Conservation (phyloP, 352 stramenopile genomes). For the Phytophthora litchii region DNA sequence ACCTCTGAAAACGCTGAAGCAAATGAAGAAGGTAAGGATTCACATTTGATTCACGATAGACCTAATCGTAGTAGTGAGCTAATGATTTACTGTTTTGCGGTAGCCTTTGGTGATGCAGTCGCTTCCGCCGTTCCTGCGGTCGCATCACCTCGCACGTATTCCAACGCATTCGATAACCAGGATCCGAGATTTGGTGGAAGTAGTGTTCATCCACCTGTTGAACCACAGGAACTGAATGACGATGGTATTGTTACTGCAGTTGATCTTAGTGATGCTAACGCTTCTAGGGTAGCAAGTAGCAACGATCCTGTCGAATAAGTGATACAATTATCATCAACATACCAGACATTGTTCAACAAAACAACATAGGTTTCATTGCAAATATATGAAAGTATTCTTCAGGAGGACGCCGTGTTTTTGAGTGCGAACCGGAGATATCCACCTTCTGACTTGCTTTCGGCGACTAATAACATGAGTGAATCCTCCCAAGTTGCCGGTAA, state of each 20-base stretch:
- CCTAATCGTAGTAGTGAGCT: neutral
- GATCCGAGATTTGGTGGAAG: slow-evolving; percentile 17
- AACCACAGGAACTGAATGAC: slow-evolving; percentile 14
- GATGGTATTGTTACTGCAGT: neutral
- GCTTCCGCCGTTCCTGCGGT: neutral
- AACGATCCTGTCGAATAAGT: slow-evolving; percentile 11
- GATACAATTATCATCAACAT: neutral
- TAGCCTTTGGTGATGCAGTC: neutral
- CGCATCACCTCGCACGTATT: slow-evolving; percentile 2
- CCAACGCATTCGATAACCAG: slow-evolving; percentile 35
- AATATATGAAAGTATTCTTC: slow-evolving; percentile 32
- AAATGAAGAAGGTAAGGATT: slow-evolving; percentile 10
- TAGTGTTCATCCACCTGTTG: slow-evolving; percentile 24
- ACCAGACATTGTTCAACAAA: neutral
- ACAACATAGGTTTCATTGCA: slow-evolving; percentile 18
- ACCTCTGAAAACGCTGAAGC: slow-evolving; percentile 1
- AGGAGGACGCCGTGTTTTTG: too few species aligned
- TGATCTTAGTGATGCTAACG: neutral
- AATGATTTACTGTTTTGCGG: slow-evolving; percentile 1
- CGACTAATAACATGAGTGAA: too few species aligned
- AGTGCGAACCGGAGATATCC: too few species aligned
- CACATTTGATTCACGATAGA: too few species aligned
- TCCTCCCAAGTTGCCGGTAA: too few species aligned
- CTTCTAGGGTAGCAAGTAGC: too few species aligned
- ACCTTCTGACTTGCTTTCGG: too few species aligned